Evolutionary conservation across 345 rosid species (phyloP).

Genomic region (Angophora floribunda): DNA sequence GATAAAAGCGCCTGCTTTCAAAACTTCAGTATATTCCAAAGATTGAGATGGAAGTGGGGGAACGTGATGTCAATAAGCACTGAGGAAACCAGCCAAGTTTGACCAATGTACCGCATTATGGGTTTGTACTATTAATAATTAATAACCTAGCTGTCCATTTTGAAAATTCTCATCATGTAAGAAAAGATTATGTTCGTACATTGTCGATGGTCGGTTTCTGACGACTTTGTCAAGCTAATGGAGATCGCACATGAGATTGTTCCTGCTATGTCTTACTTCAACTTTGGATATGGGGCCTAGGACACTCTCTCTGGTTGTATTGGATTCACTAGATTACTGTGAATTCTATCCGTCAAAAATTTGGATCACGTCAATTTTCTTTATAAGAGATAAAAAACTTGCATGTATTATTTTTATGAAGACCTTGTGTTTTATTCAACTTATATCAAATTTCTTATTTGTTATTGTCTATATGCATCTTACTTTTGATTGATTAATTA

Average conservation of each 20-base stretch:
- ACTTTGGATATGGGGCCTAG: background rate
- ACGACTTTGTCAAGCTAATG: background rate
- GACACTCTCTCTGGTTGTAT: background rate
- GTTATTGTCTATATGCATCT: background rate
- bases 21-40: background rate
- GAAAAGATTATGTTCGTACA: background rate
- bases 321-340: background rate
- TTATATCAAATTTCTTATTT: background rate
- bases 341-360: rapidly evolving
- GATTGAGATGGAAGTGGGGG: background rate
- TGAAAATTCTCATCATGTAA: background rate
- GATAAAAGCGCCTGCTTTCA: background rate
- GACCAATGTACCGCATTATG: background rate
- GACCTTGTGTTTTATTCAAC: background rate
- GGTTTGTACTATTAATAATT: background rate
- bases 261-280: background rate
- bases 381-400: background rate
- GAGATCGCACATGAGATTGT: background rate
- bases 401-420: background rate
- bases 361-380: background rate
- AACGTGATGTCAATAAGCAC: background rate
- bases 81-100: background rate
- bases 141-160: background rate
- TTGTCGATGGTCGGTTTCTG: background rate
- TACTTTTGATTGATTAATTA: background rate